Evolutionary conservation across 2,329 filamentous ascomycete genomes (phyloP).

Genomic region (Trichoderma endophyticum): DNA sequence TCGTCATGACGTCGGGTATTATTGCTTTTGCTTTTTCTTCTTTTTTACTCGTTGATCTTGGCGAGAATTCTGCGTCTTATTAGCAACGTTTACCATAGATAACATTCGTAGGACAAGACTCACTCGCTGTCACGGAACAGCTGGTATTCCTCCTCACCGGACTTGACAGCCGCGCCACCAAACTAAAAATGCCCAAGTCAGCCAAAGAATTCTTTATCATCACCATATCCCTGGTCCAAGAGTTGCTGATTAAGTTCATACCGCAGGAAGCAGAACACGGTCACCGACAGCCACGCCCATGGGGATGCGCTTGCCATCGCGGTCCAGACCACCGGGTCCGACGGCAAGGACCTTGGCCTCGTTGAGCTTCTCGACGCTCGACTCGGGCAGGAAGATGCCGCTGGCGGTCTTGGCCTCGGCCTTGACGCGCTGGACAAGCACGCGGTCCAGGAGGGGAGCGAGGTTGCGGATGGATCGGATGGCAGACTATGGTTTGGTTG

Average conservation of each 20-base stretch:
- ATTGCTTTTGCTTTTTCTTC: background rate
- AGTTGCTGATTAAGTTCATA: slow-evolving; percentile 38
- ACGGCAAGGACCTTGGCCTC: slow-evolving; percentile 96
- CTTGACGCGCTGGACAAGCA: slow-evolving; percentile 97
- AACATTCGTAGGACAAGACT: slow-evolving; percentile 40
- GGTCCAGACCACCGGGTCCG: slow-evolving; percentile 82
- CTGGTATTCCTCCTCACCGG: slow-evolving; percentile 93
- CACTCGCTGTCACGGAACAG: slow-evolving; percentile 98
- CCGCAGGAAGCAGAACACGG: slow-evolving; percentile 92
- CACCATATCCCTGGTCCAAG: background rate
- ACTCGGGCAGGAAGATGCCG: slow-evolving; percentile 97
- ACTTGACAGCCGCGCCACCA: slow-evolving; percentile 92
- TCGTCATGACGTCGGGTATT: slow-evolving; percentile 21
- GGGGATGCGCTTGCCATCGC: slow-evolving; percentile 81
- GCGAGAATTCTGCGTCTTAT: slow-evolving; percentile 71
- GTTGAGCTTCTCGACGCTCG: slow-evolving; percentile 95
- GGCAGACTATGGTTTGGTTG: slow-evolving; percentile 55
- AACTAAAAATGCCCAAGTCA: slow-evolving; percentile 53
- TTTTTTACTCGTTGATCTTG: slow-evolving; percentile 89
- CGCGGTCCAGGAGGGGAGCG: slow-evolving; percentile 92
- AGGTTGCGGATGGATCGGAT: slow-evolving; percentile 95
- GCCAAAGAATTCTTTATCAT: background rate
- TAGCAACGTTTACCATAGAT: background rate
- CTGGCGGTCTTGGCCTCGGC: slow-evolving; percentile 93
- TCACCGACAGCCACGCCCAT: slow-evolving; percentile 83